A percentile compares a stretch with the other conserved stretches of the same genome.
Evolutionary conservation across 2,329 filamentous ascomycete genomes (phyloP).

Genomic region (Tolypocladium amazonense): DNA sequence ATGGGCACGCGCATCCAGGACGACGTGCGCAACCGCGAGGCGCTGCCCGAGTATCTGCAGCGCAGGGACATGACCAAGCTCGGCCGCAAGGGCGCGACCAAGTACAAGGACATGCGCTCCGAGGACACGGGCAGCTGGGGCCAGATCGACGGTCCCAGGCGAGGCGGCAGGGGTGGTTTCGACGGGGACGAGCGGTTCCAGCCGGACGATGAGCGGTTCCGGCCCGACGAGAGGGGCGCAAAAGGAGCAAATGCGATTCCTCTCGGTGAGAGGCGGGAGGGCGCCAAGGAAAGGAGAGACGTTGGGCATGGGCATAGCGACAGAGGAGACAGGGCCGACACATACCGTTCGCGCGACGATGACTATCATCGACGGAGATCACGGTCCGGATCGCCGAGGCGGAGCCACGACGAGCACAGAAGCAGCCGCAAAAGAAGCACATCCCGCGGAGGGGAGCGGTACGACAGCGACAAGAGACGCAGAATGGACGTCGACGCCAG

Average conservation of each 20-base stretch:
- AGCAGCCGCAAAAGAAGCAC: slow-evolving; percentile 46
- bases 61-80: slow-evolving; percentile 88
- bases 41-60: slow-evolving; percentile 85
- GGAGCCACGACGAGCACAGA: slow-evolving; percentile 32
- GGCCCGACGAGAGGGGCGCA: slow-evolving; percentile 29
- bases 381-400: slow-evolving; percentile 41
- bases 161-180: slow-evolving; percentile 16
- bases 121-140: slow-evolving; percentile 92
- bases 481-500: slow-evolving; percentile 33
- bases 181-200: slow-evolving; percentile 56
- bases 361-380: slow-evolving; percentile 10
- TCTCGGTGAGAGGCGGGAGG: slow-evolving; percentile 39
- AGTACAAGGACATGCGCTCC: slow-evolving; percentile 75
- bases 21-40: slow-evolving; percentile 70
- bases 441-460: slow-evolving; percentile 41
- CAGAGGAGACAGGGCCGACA: slow-evolving; percentile 2
- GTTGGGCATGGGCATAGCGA: slow-evolving; percentile 14
- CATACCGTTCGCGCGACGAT: not conserved
- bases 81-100: slow-evolving; percentile 82
- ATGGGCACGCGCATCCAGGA: slow-evolving; percentile 79
- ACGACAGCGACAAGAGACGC: slow-evolving; percentile 50
- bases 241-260: slow-evolving; percentile 63
- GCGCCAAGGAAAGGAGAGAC: slow-evolving; percentile 18
- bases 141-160: slow-evolving; percentile 39
- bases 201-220: slow-evolving; percentile 46